These are phyloP conservation scores for Lasiosphaeris hirsuta DNA, from an alignment of 495 filamentous ascomycete species.

Conservation along the genomic window DNA sequence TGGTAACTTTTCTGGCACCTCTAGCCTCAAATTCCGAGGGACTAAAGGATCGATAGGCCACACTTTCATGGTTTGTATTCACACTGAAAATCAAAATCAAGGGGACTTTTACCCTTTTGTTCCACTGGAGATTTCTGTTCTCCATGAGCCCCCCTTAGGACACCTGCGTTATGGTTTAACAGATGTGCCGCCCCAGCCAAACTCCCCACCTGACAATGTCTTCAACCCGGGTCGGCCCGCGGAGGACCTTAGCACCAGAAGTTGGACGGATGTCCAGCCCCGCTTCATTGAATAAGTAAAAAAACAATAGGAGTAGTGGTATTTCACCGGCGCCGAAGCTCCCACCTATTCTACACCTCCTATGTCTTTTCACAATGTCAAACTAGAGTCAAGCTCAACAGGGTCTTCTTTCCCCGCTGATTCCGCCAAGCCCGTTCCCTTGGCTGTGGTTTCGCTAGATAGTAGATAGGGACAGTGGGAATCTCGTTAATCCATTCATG, in stretches of 20 bases:
- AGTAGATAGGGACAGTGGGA: too few relatives aligned
- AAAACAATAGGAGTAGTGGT: slow-evolving; percentile 74
- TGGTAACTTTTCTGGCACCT: slow-evolving; percentile 75
- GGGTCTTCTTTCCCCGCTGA: slow-evolving; percentile 19
- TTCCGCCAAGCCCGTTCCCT: too few relatives aligned
- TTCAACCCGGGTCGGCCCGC: slow-evolving; percentile 64
- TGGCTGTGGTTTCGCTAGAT: too few relatives aligned
- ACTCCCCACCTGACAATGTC: slow-evolving; percentile 71
- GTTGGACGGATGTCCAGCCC: slow-evolving; percentile 64
- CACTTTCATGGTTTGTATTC: slow-evolving; percentile 75
- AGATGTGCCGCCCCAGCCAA: slow-evolving; percentile 67
- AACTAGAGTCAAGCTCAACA: slow-evolving; percentile 68
- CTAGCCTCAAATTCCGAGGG: slow-evolving; percentile 72
- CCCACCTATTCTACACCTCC: slow-evolving; percentile 70
- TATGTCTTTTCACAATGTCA: slow-evolving; percentile 77
- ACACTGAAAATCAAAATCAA: slow-evolving; percentile 79
- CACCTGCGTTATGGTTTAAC: slow-evolving; percentile 67
- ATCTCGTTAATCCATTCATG: too few relatives aligned
- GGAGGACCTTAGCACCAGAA: slow-evolving; percentile 67
- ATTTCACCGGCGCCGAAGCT: slow-evolving; percentile 65
- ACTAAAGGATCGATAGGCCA: slow-evolving; percentile 75
- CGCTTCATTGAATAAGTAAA: slow-evolving; percentile 75
- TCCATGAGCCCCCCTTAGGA: slow-evolving; percentile 67
- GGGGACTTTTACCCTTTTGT: slow-evolving; percentile 76
- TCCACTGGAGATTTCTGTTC: slow-evolving; percentile 75